These are phyloP conservation scores for Neonothopanus nambi DNA, from an alignment of 1,284 basidiomycete genomes.

Conservation along the genomic window DNA sequence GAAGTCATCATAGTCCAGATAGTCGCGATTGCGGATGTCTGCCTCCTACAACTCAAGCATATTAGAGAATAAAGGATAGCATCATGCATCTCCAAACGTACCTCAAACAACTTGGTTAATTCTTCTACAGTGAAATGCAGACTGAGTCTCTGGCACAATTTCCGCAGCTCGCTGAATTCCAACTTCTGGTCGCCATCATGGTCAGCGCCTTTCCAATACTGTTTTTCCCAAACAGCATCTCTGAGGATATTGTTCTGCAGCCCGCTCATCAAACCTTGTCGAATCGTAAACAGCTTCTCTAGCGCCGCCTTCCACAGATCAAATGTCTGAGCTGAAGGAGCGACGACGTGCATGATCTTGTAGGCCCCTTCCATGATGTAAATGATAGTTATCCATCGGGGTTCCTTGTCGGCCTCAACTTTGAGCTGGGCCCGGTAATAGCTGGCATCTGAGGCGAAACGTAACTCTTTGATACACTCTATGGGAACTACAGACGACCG, in stretches of 20 bases:
- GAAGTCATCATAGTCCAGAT: conserved; percentile 84
- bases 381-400: conserved; percentile 77
- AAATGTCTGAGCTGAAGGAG: conserved; percentile 70
- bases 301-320: conserved; percentile 68
- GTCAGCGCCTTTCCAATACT: conserved; percentile 80
- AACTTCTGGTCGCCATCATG: conserved; percentile 64
- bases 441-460: conserved; percentile 74
- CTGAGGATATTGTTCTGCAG: conserved; percentile 65
- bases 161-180: conserved; percentile 73
- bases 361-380: conserved; percentile 79
- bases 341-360: conserved; percentile 92
- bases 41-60: conserved; percentile 54
- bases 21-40: conserved; percentile 63
- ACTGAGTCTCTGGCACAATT: conserved; percentile 75
- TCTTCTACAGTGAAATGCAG: conserved; percentile 68
- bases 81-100: conserved; percentile 28
- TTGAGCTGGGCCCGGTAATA: conserved; percentile 82
- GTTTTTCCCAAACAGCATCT: conserved; percentile 78
- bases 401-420: conserved; percentile 58
- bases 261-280: conserved; percentile 69
- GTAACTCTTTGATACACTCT: conserved; percentile 90
- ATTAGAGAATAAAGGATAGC: not conserved
- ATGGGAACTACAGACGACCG: conserved; percentile 66
- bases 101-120: conserved; percentile 67
- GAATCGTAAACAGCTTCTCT: conserved; percentile 56